Percentiles rank a stretch among this genome's conserved stretches.
Evolutionary conservation across 441 rosid genomes (phyloP).

Genomic region (Erodium moschatum): DNA sequence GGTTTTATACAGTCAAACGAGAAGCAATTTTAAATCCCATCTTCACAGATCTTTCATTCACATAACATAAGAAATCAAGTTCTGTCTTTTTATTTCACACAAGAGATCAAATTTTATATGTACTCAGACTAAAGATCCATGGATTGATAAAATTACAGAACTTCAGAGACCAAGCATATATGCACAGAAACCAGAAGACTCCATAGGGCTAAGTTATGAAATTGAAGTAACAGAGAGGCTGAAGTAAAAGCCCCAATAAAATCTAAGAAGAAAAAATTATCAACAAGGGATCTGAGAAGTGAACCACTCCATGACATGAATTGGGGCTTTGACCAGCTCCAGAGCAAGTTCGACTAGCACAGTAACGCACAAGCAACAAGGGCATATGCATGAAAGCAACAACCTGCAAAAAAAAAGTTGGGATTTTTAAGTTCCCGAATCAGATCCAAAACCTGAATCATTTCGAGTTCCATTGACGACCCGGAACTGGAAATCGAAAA

Average conservation of each 20-base stretch:
- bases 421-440: background rate
- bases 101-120: too few species aligned
- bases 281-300: slow-evolving; percentile 56
- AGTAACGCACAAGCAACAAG: slow-evolving; percentile 51
- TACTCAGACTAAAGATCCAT: too few species aligned
- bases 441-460: background rate
- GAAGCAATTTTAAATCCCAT: background rate
- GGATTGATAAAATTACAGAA: background rate
- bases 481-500: background rate
- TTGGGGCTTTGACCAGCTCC: slow-evolving; percentile 59
- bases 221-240: background rate
- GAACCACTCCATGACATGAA: slow-evolving; percentile 69
- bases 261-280: slow-evolving; percentile 4
- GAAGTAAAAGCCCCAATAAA: background rate
- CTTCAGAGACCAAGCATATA: background rate
- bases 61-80: background rate
- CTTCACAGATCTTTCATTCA: background rate
- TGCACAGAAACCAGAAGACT: background rate
- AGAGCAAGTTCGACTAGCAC: slow-evolving; percentile 53
- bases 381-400: slow-evolving; percentile 48
- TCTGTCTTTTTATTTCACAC: slow-evolving; percentile 1
- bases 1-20: background rate
- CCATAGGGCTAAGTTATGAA: background rate
- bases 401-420: slow-evolving; percentile 34
- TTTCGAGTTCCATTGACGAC: background rate